A percentile compares a stretch with the other conserved stretches of the same genome.
These are phyloP conservation scores for Lizonia empirigonia DNA, from an alignment of 2,329 filamentous ascomycete genomes.

Conservation along the genomic window DNA sequence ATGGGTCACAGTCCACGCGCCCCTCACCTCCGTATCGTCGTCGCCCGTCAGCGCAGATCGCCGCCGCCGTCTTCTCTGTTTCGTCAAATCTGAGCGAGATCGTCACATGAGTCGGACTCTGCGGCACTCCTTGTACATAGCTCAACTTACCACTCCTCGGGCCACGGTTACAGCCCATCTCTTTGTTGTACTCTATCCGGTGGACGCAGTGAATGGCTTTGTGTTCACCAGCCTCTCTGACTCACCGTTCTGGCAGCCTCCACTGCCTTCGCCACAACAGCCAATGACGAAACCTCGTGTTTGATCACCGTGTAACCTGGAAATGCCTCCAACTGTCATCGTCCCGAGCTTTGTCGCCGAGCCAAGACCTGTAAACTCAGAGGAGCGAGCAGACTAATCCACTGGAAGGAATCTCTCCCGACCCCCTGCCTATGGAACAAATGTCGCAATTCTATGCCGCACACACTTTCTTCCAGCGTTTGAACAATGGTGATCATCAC, in stretches of 20 bases:
- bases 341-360: constrained; percentile 17
- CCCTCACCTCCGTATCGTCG: constrained; percentile 23
- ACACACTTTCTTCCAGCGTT: constrained; percentile 16
- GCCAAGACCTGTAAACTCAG: constrained; percentile 20
- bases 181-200: constrained; percentile 12
- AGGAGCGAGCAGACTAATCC: constrained; percentile 11
- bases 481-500: constrained; percentile 28
- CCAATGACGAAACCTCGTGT: constrained; percentile 21
- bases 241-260: background rate
- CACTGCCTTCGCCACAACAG: background rate
- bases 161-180: constrained; percentile 10
- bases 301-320: constrained; percentile 29
- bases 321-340: constrained; percentile 16
- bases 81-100: constrained; percentile 31
- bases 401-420: constrained; percentile 23
- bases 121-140: constrained; percentile 25
- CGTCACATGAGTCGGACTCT: constrained; percentile 36
- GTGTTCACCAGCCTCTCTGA: constrained; percentile 1
- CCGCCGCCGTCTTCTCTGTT: constrained; percentile 21
- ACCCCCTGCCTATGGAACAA: constrained; percentile 7
- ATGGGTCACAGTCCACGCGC: constrained; percentile 19
- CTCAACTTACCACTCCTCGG: constrained; percentile 8
- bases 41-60: constrained; percentile 30
- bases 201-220: background rate
- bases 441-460: constrained; percentile 29